Conservation (phyloP, 768 basidiomycete species). For the Lactifluus pinguis region DNA sequence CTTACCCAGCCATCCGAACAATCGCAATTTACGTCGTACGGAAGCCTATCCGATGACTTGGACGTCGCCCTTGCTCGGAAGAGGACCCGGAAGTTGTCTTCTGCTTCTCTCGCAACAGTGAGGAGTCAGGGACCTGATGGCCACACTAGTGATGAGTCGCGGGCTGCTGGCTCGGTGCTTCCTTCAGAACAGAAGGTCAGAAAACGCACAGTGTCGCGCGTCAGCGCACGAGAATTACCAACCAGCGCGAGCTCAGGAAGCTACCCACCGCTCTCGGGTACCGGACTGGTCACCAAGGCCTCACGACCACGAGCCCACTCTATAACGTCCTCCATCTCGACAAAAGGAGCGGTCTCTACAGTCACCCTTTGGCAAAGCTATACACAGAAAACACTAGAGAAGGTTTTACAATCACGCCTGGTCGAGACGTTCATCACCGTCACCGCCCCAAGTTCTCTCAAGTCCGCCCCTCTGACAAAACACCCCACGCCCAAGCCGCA, state of each 20-base stretch:
- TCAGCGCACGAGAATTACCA: conserved; percentile 25
- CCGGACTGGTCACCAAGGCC: neutral
- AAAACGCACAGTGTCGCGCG: conserved; percentile 28
- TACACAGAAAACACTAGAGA: conserved; percentile 63
- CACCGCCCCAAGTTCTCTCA: conserved; percentile 26
- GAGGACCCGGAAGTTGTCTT: conserved; percentile 52
- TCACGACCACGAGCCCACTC: conserved; percentile 12
- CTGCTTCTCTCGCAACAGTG: conserved; percentile 43
- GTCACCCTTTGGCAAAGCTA: conserved; percentile 38
- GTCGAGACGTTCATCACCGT: conserved; percentile 72
- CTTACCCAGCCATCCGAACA: conserved; percentile 57
- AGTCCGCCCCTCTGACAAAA: neutral
- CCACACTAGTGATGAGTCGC: conserved; percentile 25
- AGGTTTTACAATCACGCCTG: conserved; percentile 58
- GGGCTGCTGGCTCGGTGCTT: conserved; percentile 24
- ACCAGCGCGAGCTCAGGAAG: conserved; percentile 5
- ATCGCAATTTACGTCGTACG: conserved; percentile 47
- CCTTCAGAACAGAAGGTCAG: conserved; percentile 31
- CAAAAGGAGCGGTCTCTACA: conserved; percentile 20
- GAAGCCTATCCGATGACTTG: conserved; percentile 61
- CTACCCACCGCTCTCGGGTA: conserved; percentile 7
- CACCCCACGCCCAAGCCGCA: neutral
- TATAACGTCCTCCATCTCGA: conserved; percentile 6
- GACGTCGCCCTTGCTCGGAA: conserved; percentile 51
- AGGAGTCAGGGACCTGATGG: conserved; percentile 40